Base-by-base conservation (phyloP, 139 green algal species). In the Diplosphaera chodatii region DNA sequence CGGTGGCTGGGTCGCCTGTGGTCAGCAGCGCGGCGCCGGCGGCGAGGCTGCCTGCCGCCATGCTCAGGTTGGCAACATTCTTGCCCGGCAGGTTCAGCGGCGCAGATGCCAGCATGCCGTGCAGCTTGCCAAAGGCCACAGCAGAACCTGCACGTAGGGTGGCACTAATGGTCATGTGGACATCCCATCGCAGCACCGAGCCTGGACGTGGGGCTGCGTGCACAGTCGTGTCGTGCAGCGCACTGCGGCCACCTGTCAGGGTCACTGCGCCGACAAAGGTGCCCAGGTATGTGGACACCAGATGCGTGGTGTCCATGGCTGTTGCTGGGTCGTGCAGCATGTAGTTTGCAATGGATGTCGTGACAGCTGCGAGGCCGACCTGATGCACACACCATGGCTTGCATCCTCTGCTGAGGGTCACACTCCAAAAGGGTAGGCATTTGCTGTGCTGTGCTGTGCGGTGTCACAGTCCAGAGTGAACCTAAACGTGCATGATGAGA, bases 71-170 rank as follows among this genome's bases (percentile, higher is more conserved):
- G 71, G 92, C 82, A 23, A 63, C 25, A 68, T 92, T 93, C 83
- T 94, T 94, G 77, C 83, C 83, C 1, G 91, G 91, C 68, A 96
- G 85, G 66, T 62, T 77, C 28, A 96, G 68, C 3, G 89, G 76
- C 63, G 79, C 81, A 22, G 77, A 86, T 16, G 75, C 59, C 32
- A 97, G 78, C 13, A 92, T 25, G 55, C 91, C 91, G 63, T 95
- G 86, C 72, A 97, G 87, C 86, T 97, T 97, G 74, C 83, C 91
- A 74, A 96, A 97, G 8, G 91, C 91, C 18, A 95, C 82, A 22
- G 87, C 84, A 27, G 84, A 90, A 59, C 83, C 82, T 82, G 75
- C n/a, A n/a, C n/a, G n/a, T n/a, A n/a, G n/a, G n/a, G n/a, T n/a
- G n/a, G n/a, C n/a, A n/a, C n/a, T n/a, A n/a, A n/a, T n/a, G n/a